Percentiles rank a stretch among this genome's conserved stretches.
Evolutionary conservation across 129 eudicot genomes (phyloP).

Genomic region (Heracleum sosnowskyi): DNA sequence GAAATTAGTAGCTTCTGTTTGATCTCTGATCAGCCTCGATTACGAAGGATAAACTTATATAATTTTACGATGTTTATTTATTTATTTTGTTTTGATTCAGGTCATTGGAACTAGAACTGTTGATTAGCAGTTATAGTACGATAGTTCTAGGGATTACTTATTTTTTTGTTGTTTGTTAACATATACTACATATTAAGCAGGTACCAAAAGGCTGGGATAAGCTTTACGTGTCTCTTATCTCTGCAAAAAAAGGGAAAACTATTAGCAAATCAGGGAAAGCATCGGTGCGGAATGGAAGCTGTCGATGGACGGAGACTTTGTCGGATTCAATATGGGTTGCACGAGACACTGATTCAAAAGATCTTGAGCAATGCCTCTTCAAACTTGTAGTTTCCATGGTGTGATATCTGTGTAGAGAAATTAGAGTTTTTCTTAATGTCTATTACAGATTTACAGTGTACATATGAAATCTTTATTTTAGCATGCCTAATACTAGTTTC

Average conservation of each 20-base stretch:
- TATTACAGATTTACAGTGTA: not conserved
- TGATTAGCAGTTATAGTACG: conserved; percentile 15
- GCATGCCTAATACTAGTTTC: not conserved
- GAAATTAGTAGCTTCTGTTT: not conserved
- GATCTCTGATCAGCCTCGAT: not conserved
- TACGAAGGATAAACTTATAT: not conserved
- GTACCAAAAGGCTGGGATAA: conserved; percentile 88
- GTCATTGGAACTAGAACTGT: not conserved
- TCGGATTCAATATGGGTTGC: conserved; percentile 49
- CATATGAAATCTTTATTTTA: not conserved
- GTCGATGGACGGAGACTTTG: conserved; percentile 57
- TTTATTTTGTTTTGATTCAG: not conserved
- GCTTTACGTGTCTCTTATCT: conserved; percentile 49
- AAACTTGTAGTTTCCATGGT: conserved; percentile 64
- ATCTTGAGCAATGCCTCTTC: conserved; percentile 35
- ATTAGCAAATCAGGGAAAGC: conserved; percentile 49
- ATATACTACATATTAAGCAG: conserved; percentile 27
- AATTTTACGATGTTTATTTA: not conserved
- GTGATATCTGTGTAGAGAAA: conserved; percentile 10
- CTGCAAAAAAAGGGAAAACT: conserved; percentile 60
- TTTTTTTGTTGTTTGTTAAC: conserved; percentile 16
- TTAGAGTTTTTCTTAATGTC: not conserved
- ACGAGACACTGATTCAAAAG: conserved; percentile 37
- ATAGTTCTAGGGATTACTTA: conserved; percentile 8
- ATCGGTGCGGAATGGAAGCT: conserved; percentile 45